Evolutionary conservation across 1,139 yeast genomes (phyloP), one percentile per base, ranked within the genome.

Genomic region (Geotrichum candidum): DNA sequence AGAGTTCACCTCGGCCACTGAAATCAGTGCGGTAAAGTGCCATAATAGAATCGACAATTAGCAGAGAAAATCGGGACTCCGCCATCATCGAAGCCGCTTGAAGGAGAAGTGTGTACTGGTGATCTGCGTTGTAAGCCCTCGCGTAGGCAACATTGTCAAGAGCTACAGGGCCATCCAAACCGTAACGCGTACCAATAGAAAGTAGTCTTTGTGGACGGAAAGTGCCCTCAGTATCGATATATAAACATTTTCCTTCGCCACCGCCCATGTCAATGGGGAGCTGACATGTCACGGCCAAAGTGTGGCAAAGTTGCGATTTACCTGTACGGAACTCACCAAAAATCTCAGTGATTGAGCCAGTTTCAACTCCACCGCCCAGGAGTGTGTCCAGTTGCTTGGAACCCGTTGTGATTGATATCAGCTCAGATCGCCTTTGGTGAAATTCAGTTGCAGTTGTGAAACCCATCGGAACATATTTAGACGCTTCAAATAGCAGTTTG

Each of bases 321-420:
- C 99, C 99, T 0, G 99, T 94, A 76, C 99, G 85, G 74, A 92
- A 95, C 76, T 94, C 99, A 53, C 99, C 99, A 78, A 90, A 94
- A 10, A 92, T 84, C 75, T 94, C 99, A 0, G 99, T 94, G 68
- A 95, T 88, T 1, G 96, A 88, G 1, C 99, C 99, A 0, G 99
- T 94, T 75, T 94, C 99, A 59, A 94, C 83, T 38, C 99, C 99
- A 58, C 99, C 99, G 11, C 97, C 98, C 45, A 95, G 78, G 61
- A 95, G 79, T 0, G 97, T 91, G 73, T 94, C 99, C 62, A 94
- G 80, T 70, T 91, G 96, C 71, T 91, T 90, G 5, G 98, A 91
- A 0, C 99, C 99, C 0, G 99, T 92, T 2, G 98, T 90, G 63
- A 94, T 79, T 70, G 97, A 89, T 63, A 94, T 91, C 74, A 94